Evolutionary conservation across 495 filamentous ascomycete species (phyloP).

Genomic region (Hyaloscypha finlandica): DNA sequence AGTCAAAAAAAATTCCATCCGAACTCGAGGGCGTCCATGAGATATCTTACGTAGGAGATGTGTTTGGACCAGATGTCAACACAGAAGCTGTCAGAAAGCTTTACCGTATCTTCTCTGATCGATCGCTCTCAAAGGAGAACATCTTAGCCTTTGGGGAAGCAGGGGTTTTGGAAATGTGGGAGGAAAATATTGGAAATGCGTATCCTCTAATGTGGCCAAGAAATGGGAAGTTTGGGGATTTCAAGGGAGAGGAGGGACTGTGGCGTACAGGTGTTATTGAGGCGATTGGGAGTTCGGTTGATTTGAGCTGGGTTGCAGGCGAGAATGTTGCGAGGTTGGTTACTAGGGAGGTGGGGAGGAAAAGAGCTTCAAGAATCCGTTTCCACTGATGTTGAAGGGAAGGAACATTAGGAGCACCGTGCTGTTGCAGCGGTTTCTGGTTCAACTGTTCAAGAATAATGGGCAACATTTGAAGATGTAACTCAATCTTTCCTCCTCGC

Average conservation of each 20-base stretch:
- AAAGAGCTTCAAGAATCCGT: not conserved
- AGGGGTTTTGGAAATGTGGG: not conserved
- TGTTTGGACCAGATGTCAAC: slow-evolving; percentile 4
- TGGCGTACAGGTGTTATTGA: slow-evolving; percentile 17
- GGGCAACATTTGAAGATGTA: too few species aligned
- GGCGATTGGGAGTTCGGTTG: slow-evolving; percentile 14
- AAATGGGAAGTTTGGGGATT: slow-evolving; percentile 1
- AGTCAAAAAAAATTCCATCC: not conserved
- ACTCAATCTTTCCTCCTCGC: too few species aligned
- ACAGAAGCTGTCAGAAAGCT: not conserved
- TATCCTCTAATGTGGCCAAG: slow-evolving; percentile 21
- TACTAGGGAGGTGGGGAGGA: not conserved
- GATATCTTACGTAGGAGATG: slow-evolving; percentile 17
- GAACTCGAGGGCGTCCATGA: slow-evolving; percentile 11
- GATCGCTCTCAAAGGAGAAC: not conserved
- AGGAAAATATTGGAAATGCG: slow-evolving; percentile 17
- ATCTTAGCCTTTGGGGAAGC: not conserved
- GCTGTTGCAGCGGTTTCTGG: too few species aligned
- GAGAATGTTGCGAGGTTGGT: slow-evolving; percentile 24
- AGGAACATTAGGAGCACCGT: too few species aligned
- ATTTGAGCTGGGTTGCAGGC: slow-evolving; percentile 19
- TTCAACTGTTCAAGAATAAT: too few species aligned
- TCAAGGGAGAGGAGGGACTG: slow-evolving; percentile 18
- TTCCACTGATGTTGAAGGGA: not conserved
- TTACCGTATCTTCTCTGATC: slow-evolving; percentile 19